phyloP scores from a whole-genome alignment of 768 basidiomycete species.

The Mycena rebaudengoi region DNA sequence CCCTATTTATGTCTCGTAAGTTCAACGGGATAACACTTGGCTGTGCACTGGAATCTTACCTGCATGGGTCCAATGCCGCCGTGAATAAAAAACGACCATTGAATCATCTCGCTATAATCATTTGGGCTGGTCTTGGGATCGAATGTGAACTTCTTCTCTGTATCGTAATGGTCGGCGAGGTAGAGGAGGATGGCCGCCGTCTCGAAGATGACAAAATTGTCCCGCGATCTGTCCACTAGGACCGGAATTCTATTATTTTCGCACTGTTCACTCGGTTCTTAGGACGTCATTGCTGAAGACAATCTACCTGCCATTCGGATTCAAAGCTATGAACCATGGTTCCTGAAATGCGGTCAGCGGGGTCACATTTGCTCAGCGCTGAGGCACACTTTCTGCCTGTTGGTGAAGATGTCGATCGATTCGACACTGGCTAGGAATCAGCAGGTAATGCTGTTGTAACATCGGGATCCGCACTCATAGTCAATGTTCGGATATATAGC shows the following conservation, averaged over 20 bases:
- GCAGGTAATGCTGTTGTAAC: no score
- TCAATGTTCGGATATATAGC: constrained; percentile 51
- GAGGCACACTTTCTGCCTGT: constrained; percentile 71
- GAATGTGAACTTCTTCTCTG: constrained; percentile 74
- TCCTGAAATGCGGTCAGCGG: constrained; percentile 41
- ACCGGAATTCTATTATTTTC: constrained; percentile 10
- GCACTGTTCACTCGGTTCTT: no score
- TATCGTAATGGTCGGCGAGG: constrained; percentile 83
- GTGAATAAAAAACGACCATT: constrained; percentile 91
- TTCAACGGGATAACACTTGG: no score
- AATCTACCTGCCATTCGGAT: constrained; percentile 63
- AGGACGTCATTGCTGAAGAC: neutral
- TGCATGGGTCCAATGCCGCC: constrained; percentile 91
- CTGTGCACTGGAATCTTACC: constrained; percentile 56
- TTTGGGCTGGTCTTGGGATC: constrained; percentile 59
- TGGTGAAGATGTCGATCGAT: constrained; percentile 65
- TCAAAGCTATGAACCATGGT: constrained; percentile 78
- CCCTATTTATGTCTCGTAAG: no score
- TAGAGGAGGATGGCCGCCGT: constrained; percentile 87
- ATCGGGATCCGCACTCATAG: constrained; percentile 49
- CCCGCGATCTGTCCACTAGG: constrained; percentile 56
- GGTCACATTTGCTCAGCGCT: neutral
- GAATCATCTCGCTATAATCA: constrained; percentile 74
- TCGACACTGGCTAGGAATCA: constrained; percentile 51
- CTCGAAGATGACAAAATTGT: constrained; percentile 77